Conservation (phyloP, 2,329 filamentous ascomycete species). For the Cordyceps farinosa region DNA sequence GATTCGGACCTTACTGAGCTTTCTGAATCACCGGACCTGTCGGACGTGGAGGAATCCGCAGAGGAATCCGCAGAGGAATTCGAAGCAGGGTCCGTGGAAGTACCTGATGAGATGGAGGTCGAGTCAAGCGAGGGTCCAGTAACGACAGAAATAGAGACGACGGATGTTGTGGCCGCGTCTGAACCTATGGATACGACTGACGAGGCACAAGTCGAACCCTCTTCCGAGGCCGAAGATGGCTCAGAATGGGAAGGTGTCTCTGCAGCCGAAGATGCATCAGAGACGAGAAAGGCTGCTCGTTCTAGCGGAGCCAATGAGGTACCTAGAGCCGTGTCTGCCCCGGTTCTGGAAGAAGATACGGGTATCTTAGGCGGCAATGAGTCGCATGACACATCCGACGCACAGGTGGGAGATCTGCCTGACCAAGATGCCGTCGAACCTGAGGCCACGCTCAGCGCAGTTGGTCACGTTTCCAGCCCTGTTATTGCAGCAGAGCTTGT, state of each 20-base stretch:
- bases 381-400: neutral
- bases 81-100: conserved; percentile 20
- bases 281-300: neutral
- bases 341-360: neutral
- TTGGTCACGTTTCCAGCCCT: neutral
- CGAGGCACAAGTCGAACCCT: neutral
- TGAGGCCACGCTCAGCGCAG: neutral
- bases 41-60: neutral
- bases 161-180: neutral
- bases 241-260: neutral
- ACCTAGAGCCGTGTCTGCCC: neutral
- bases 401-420: too few species aligned
- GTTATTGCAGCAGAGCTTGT: neutral
- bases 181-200: neutral
- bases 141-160: neutral
- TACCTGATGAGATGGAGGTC: conserved; percentile 27
- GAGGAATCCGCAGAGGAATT: neutral
- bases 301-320: neutral
- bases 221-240: neutral
- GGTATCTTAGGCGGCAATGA: neutral
- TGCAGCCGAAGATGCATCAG: neutral
- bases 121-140: neutral
- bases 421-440: neutral
- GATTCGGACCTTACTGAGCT: conserved; percentile 13
- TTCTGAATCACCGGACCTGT: neutral